These are phyloP conservation scores for Pichia cephalocereana DNA, from an alignment of 805 yeast genomes.

Conservation along the genomic window DNA sequence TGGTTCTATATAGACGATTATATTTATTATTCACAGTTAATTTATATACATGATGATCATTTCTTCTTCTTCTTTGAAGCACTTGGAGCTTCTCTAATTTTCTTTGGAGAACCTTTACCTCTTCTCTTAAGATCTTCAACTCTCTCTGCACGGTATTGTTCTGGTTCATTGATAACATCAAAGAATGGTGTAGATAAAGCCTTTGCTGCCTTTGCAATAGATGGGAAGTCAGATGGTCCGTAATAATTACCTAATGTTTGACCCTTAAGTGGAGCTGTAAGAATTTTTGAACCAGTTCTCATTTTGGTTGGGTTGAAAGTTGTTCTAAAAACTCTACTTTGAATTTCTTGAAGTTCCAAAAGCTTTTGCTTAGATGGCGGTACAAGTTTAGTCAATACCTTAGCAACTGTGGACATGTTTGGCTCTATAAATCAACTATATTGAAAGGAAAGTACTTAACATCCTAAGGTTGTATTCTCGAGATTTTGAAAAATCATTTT, in stretches of 20 bases:
- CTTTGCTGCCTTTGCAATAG: conserved; percentile 30
- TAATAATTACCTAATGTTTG: conserved; percentile 63
- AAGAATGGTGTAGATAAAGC: conserved; percentile 19
- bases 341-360: conserved; percentile 46
- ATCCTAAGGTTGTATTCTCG: no score
- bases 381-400: conserved; percentile 8
- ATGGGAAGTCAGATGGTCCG: conserved; percentile 64
- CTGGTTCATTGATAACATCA: conserved; percentile 56
- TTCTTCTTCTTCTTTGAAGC: conserved; percentile 33
- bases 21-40: background rate
- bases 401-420: conserved; percentile 13
- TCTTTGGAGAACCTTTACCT: conserved; percentile 84
- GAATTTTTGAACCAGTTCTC: conserved; percentile 67
- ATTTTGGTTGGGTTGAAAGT: conserved; percentile 55
- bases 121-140: conserved; percentile 64
- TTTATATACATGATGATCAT: conserved; percentile 11
- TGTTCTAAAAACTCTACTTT: conserved; percentile 60
- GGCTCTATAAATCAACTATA: no score
- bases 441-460: background rate
- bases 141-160: conserved; percentile 58
- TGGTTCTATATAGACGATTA: no score
- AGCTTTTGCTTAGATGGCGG: conserved; percentile 39
- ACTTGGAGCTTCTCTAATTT: conserved; percentile 41
- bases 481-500: no score
- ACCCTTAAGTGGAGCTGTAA: conserved; percentile 63